Base-by-base conservation (phyloP, 2,329 filamentous ascomycete genomes). In the Huntiella omanensis region DNA sequence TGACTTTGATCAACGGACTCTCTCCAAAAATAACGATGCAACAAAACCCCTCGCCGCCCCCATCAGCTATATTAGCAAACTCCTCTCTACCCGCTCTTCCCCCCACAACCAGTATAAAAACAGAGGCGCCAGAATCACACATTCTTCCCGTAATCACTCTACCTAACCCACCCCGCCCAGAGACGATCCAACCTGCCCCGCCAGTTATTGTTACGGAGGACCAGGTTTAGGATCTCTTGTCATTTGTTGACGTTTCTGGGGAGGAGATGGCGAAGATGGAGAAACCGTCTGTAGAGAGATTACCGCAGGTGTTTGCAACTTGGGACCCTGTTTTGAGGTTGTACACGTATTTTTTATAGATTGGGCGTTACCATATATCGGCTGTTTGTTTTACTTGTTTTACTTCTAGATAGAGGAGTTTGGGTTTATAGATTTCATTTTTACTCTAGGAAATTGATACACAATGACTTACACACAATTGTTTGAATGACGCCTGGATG, bases 161-260 rank as follows among this genome's bases (percentile, higher is more conserved):
- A 28, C 8, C 22, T 28, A 10, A 28, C 7, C 22, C 22, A 28
- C 22, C 22, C 5, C 22, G 22, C 22, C 22, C 22, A 8, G 22
- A 28, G 8, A 28, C 22, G 5, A 28, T 28, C 22, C 22, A 10
- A 8, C 22, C 28, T 4, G 40, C 22, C 11, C 28, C 40, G 6
- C 32, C 40, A 22, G 16, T 33, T 17, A 22, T 33, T 33, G 12
- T 43, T 16, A 16, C 40, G 13, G 28, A 43, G 16, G 13, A 28
- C n/a, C 40, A 43, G 17, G 40, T 34, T 17, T 43, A 43, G 40
- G 32, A 43, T 13, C 40, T 43, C 22, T 28, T 28, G 22, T 28
- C 22, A 28, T 28, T 28, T 28, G 22, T 28, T 28, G 22, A 28
- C 22, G 15, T 13, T 39, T 39, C 19, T 39, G 37, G 37, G 22